A percentile compares a stretch with the other conserved stretches of the same genome.
Conservation (phyloP, 2,329 filamentous ascomycete species). For the Teratosphaeria gauchensis region DNA sequence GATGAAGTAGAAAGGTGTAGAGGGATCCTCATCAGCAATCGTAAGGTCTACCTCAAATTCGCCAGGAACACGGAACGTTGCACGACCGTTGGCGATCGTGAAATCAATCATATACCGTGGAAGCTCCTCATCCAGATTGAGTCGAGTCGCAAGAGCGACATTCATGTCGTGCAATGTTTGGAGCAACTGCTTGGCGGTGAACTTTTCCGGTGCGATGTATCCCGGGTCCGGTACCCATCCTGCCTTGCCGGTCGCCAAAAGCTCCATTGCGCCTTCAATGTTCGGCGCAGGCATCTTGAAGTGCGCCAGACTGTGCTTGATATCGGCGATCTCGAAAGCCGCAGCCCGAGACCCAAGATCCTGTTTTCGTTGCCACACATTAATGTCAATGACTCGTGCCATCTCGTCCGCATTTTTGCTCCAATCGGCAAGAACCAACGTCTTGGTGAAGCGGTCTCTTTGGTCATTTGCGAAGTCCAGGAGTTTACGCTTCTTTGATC, state of each 20-base stretch:
- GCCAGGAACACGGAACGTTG: constrained; percentile 70
- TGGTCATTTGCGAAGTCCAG: constrained; percentile 70
- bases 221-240: constrained; percentile 71
- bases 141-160: constrained; percentile 66
- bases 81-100: constrained; percentile 72
- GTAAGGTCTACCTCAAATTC: constrained; percentile 94
- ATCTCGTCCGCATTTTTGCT: constrained; percentile 63
- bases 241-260: constrained; percentile 68
- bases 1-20: constrained; percentile 86
- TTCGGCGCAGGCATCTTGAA: constrained; percentile 83
- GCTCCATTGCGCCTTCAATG: constrained; percentile 76
- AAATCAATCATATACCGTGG: constrained; percentile 71
- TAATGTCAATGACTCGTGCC: constrained; percentile 80
- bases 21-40: constrained; percentile 73
- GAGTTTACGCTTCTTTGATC: constrained; percentile 65
- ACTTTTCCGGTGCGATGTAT: constrained; percentile 63
- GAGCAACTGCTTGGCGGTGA: constrained; percentile 63
- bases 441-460: constrained; percentile 85
- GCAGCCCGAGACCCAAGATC: constrained; percentile 28
- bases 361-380: constrained; percentile 52
- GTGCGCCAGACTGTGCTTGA: constrained; percentile 62
- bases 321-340: constrained; percentile 30
- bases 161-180: constrained; percentile 73
- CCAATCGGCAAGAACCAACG: constrained; percentile 86
- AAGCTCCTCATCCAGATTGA: constrained; percentile 78